A percentile compares a stretch with the other conserved stretches of the same genome.
Conservation (phyloP, 2,329 filamentous ascomycete genomes). For the Dichotomopilus funicola region DNA sequence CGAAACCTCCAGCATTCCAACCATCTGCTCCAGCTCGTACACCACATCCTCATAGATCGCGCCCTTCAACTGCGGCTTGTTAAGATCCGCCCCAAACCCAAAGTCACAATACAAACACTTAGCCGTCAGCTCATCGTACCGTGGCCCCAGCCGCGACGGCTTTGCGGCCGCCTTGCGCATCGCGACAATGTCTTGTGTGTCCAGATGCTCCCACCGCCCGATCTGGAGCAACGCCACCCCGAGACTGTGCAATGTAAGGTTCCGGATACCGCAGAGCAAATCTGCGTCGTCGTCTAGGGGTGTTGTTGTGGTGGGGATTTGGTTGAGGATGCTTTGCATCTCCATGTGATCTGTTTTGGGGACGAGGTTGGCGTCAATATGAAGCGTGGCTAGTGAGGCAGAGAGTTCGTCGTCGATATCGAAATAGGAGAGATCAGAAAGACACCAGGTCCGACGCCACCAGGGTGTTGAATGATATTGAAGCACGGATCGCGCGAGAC, state of each 20-base stretch:
- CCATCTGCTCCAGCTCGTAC: conserved; percentile 3
- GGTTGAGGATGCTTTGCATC: background rate
- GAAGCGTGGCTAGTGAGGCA: background rate
- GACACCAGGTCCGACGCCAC: background rate
- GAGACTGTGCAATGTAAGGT: background rate
- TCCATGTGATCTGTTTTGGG: background rate
- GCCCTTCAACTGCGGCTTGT: background rate
- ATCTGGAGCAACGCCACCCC: conserved; percentile 4
- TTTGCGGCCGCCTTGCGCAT: background rate
- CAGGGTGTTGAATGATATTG: conserved; percentile 4
- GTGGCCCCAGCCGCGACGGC: background rate
- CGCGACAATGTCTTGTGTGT: background rate
- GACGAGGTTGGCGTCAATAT: background rate
- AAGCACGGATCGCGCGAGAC: background rate
- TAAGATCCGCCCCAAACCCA: background rate
- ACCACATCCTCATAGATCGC: conserved; percentile 2
- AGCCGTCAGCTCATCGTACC: conserved; percentile 1
- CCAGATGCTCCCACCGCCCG: background rate
- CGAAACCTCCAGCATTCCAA: background rate
- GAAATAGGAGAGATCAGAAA: conserved; percentile 2
- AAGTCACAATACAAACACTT: conserved; percentile 3
- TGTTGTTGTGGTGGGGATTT: background rate
- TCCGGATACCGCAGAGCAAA: background rate
- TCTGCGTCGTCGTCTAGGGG: background rate
- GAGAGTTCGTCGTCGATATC: background rate